Evolutionary conservation across 768 basidiomycete species (phyloP), one percentile per base, ranked within the genome.

Genomic region (Suillus hirtellus): DNA sequence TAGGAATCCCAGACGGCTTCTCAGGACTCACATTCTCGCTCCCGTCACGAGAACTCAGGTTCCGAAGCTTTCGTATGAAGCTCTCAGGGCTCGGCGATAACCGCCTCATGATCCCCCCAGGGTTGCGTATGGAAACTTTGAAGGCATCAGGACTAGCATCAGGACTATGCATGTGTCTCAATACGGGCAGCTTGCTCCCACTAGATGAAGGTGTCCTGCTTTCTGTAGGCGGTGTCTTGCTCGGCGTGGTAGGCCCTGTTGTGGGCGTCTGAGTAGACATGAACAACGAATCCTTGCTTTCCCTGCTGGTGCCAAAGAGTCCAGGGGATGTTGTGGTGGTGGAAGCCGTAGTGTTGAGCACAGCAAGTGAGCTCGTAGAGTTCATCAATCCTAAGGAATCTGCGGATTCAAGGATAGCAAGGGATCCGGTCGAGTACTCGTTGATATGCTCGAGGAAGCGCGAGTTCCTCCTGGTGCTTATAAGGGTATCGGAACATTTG

Each of bases 141-240:
- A 69, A 66, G 46, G 69, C 46, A 7, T 70, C 69, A 56, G 75
- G 72, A 2, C 72, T 66, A 6, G 69, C 53, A 9, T 69, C 69
- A 46, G 75, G 72, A 1, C 72, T 63, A 4, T 63, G 60, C 37
- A 75, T 63, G 31, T 68, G 72, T n/a, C 68, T 72, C 40, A 70
- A 65, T 2, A 75, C 66, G 14, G 73, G 74, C 4, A 72, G 71
- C 72, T 75, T 74, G 60, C 72, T 74, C 14, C 69, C 66, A 42
- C 66, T 65, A 8, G 66, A n/a, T 42, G 17, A n/a, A 49, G 55
- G 4, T 38, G 49, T 62, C 47, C 6, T 60, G 49, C 11, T 60
- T 24, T 1, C 17, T 9, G 42, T 47, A 43, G 9, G 59, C 24
- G 73, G 71, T 0, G 71, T 74, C 55, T 64, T 59, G 3, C 71